Conservation (phyloP, 768 basidiomycete genomes). For the Suillus americanus region DNA sequence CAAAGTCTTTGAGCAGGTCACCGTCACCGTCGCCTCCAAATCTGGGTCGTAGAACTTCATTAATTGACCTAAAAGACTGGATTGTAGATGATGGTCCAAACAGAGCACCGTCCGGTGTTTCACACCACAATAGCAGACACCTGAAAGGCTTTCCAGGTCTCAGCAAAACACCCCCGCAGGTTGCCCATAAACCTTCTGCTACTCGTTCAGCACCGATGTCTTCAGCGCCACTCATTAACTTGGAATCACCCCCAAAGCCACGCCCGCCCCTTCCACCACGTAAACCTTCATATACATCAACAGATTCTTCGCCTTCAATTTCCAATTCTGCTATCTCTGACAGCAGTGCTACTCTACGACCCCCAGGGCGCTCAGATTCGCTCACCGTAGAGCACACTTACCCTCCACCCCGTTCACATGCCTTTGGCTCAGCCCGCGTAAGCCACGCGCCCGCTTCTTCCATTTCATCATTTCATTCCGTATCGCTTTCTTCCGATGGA, state of each 20-base stretch:
- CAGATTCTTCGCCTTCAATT: conserved; percentile 39
- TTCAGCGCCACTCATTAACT: conserved; percentile 50
- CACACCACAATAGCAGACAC: conserved; percentile 11
- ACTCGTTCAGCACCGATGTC: conserved; percentile 9
- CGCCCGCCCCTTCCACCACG: conserved; percentile 68
- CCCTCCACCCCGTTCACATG: conserved; percentile 43
- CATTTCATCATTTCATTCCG: conserved; percentile 81
- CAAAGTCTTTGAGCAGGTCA: conserved; percentile 21
- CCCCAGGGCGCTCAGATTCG: conserved; percentile 43
- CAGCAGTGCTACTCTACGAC: conserved; percentile 18
- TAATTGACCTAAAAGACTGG: conserved; percentile 76
- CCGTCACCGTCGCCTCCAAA: conserved; percentile 47
- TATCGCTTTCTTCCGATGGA: conserved; percentile 72
- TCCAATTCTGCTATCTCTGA: conserved; percentile 18
- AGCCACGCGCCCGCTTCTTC: conserved; percentile 67
- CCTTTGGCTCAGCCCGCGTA: conserved; percentile 32
- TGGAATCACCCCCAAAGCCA: conserved; percentile 49
- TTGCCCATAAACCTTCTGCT: conserved; percentile 9
- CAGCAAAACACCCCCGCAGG: conserved; percentile 25
- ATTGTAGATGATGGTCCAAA: conserved; percentile 61
- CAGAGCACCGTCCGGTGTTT: conserved; percentile 13
- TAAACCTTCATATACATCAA: conserved; percentile 53
- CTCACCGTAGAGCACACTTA: conserved; percentile 61
- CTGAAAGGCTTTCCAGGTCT: conserved; percentile 20
- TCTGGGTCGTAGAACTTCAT: conserved; percentile 49